Percentiles rank a stretch among this genome's conserved stretches.
Evolutionary conservation across 441 rosid genomes (phyloP).

Genomic region (Rhodomyrtus psidioides): DNA sequence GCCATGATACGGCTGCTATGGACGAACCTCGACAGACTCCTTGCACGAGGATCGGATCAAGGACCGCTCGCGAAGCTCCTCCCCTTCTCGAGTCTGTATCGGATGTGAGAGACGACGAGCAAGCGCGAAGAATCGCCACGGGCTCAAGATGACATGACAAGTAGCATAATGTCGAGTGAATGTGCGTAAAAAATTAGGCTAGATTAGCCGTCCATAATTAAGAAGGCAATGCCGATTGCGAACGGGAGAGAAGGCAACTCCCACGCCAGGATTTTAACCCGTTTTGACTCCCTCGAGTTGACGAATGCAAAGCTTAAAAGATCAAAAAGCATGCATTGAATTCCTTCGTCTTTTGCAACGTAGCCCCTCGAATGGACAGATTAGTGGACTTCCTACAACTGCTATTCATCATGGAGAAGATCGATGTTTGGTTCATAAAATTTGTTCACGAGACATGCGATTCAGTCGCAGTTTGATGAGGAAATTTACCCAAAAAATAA

Average conservation of each 20-base stretch:
- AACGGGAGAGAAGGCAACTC: background rate
- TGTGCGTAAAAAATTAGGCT: background rate
- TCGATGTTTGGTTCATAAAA: background rate
- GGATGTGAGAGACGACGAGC: background rate
- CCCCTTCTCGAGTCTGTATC: background rate
- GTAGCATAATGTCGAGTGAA: background rate
- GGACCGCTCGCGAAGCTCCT: background rate
- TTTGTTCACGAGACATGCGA: background rate
- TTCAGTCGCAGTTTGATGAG: background rate
- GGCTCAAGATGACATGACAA: background rate
- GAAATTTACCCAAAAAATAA: too few species aligned
- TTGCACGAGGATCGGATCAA: background rate
- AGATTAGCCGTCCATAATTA: background rate
- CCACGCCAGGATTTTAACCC: background rate
- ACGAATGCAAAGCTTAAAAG: background rate
- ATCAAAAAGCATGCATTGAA: background rate
- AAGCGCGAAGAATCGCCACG: background rate
- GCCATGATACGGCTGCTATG: accelerated
- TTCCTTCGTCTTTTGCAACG: background rate
- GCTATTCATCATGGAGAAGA: background rate
- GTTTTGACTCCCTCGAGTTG: background rate
- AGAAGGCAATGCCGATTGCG: background rate
- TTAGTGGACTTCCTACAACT: background rate
- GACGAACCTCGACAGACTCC: background rate
- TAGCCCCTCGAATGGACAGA: background rate